Base-by-base conservation (phyloP, 148 eudicot species). In the Persicaria tinctoria region DNA sequence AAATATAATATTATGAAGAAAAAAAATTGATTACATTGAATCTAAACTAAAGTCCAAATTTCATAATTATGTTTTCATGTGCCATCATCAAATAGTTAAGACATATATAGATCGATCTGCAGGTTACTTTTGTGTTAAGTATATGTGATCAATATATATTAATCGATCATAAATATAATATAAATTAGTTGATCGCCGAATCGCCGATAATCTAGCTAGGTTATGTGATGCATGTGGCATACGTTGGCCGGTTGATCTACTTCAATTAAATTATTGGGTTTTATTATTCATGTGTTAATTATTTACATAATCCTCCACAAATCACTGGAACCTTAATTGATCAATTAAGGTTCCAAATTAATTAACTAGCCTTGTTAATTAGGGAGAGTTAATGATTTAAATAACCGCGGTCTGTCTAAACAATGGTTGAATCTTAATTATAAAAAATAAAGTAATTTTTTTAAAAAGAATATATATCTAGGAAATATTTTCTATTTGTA, bases 201-300 rank as follows among this genome's bases (percentile, higher is more conserved):
- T 66, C 70, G 70, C 70, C 70, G 70, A 47, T 20, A 66, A 66
- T 66, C 70, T 66, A 66, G 41, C 41, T 32, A 32, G 70, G 70
- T 13, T 66, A 12, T 66, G 48, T 13, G 70, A 66, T 66, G 70
- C 70, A 66, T 66, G 70, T 66, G 70, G 44, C 70, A 66, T 66
- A 66, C 47, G 70, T 38, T 66, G 48, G 70, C 70, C 70, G 70
- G 70, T 14, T 66, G 17, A 66, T 66, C 70, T 66, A 66, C 47
- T 66, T 53, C 13, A 53, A 3, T 66, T 8, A 38, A 12, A 66
- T 66, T 44, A 66, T 23, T 23, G 27, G 27, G 27, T 23, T 23
- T 23, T 23, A 23, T 23, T 23, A 23, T 23, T 23, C 27, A 23
- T 23, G 27, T 23, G 27, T 23, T 23, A 23, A 23, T 23, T 23